Percentiles rank a stretch among this genome's conserved stretches.
These are phyloP conservation scores for Cytospora paraplurivora DNA, from an alignment of 2,329 filamentous ascomycete genomes.

Conservation along the genomic window DNA sequence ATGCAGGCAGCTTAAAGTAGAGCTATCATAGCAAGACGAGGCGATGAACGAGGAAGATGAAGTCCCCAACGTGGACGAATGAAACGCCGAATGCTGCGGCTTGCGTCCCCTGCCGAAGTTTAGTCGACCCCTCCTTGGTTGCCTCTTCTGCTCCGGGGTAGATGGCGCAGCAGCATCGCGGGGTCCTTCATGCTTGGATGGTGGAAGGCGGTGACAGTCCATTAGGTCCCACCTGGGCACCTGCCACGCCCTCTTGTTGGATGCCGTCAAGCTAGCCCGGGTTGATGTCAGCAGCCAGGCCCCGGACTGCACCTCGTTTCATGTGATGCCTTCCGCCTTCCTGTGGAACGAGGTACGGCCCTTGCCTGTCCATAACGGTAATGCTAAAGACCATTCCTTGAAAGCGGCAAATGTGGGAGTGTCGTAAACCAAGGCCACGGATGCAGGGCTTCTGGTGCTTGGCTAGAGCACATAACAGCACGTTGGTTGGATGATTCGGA, in stretches of 20 bases:
- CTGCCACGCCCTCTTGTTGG: constrained; percentile 3
- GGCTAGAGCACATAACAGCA: not conserved
- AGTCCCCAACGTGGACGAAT: constrained; percentile 25
- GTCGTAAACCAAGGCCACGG: not conserved
- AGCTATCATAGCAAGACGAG: constrained; percentile 9
- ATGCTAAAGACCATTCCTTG: constrained; percentile 2
- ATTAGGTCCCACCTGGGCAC: constrained; percentile 5
- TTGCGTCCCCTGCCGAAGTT: not conserved
- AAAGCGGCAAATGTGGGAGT: constrained; percentile 1
- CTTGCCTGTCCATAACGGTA: constrained; percentile 3
- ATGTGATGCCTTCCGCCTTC: not conserved
- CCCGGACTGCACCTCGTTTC: not conserved
- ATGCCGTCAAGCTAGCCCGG: not conserved
- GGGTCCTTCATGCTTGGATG: not conserved
- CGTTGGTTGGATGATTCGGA: not conserved
- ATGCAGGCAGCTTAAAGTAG: not conserved
- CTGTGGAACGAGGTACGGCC: not conserved
- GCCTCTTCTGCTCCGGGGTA: constrained; percentile 1
- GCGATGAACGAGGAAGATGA: constrained; percentile 21
- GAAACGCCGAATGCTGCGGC: not conserved
- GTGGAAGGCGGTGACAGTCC: constrained; percentile 20
- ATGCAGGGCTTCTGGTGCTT: not conserved
- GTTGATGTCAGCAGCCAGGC: constrained; percentile 20
- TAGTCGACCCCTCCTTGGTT: constrained; percentile 10
- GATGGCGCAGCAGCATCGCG: constrained; percentile 25